Evolutionary conservation across 345 rosid genomes (phyloP), one percentile per base, ranked within the genome.

Genomic region (Linum trigynum): DNA sequence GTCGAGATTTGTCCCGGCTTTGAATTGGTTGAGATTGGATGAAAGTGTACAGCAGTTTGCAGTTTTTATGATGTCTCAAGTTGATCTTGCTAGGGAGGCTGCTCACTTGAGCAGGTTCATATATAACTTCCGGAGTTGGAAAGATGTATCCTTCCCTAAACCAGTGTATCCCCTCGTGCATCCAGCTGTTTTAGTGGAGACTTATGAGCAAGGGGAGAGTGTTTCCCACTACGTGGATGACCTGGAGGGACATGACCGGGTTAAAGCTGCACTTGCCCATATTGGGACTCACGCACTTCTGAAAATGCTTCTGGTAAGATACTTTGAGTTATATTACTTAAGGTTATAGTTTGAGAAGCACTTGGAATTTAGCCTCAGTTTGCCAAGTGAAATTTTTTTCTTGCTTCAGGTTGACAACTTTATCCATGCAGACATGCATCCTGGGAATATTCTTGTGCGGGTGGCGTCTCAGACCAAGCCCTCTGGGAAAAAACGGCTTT

Each of bases 81-180:
- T 91, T 66, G 99, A 95, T 77, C 99, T 95, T 69, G 96, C 99
- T 7, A 87, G 99, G 74, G 99, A 95, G 82, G 99, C 99, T 82
- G 89, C 97, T 56, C 96, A 89, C 77, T 75, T 95, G 78, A 89
- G 86, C 77, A 88, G 96, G 62, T 95, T 95, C 73, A 86, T 85
- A 61, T 91, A 91, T 64, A 95, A 95, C 73, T 95, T 95, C 77
- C 84, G 96, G 51, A 74, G 82, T 40, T 91, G 96, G 92, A 91
- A 79, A 77, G 87, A 95, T 81, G 98, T 95, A 60, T 95, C 99
- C 71, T 95, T 91, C 70, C 99, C 99, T 17, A 91, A 83, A 79
- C 99, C 99, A 1, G 86, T 91, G 16, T 91, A 82, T 78, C 97
- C 99, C 3, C 87, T 95, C 50, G 94, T 95, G 39, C 99, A 95